phyloP scores from a whole-genome alignment of 345 rosid species.

The Salix arbutifolia region DNA sequence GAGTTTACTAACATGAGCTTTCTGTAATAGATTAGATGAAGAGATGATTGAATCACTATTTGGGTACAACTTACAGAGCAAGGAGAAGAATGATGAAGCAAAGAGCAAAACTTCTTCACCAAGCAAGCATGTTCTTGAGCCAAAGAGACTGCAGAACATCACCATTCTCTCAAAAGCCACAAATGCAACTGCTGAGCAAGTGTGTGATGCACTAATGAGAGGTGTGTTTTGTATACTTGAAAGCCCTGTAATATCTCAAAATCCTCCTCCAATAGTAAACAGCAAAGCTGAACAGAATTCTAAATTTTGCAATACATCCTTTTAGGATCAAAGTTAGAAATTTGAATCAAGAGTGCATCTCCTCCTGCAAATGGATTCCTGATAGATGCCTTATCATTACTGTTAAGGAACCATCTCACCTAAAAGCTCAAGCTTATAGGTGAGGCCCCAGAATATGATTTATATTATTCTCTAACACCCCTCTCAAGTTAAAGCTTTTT shows the following conservation, averaged over 20 bases:
- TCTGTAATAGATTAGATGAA: slow-evolving; percentile 69
- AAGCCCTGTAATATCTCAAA: neutral
- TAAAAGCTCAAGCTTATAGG: too few species aligned
- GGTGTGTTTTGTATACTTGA: slow-evolving; percentile 39
- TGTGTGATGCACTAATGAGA: slow-evolving; percentile 61
- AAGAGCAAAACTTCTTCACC: slow-evolving; percentile 91
- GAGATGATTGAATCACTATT: slow-evolving; percentile 97
- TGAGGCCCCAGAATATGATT: too few species aligned
- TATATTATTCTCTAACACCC: too few species aligned
- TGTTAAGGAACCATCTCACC: too few species aligned
- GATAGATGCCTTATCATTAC: neutral
- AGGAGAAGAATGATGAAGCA: slow-evolving; percentile 58
- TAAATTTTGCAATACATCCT: neutral
- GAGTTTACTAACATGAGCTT: neutral
- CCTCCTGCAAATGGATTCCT: neutral
- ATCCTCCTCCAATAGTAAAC: neutral
- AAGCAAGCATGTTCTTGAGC: slow-evolving; percentile 81
- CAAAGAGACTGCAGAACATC: slow-evolving; percentile 85
- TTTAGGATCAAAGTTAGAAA: neutral
- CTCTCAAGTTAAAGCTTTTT: too few species aligned
- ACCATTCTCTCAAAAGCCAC: slow-evolving; percentile 87
- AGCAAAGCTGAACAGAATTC: neutral
- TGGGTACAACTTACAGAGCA: slow-evolving; percentile 62
- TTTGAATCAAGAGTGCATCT: neutral
- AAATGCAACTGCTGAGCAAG: slow-evolving; percentile 71